These are phyloP conservation scores for Stephanodiscus minutulus DNA, from an alignment of 108 stramenopile species.

Conservation along the genomic window DNA sequence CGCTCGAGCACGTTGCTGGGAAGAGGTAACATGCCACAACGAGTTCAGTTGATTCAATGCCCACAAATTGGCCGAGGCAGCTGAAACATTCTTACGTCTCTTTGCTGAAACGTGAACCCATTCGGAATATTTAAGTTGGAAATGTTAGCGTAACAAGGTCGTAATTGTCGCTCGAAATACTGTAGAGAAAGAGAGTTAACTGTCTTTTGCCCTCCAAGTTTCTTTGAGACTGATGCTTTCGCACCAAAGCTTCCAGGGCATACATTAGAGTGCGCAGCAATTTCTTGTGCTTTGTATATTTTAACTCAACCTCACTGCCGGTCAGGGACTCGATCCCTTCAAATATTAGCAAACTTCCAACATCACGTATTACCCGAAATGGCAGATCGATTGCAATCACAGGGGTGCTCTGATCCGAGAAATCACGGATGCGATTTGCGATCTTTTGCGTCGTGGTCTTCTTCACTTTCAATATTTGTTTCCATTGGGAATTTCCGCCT, in stretches of 20 bases:
- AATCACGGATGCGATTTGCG: not conserved
- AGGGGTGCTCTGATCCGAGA: slow-evolving; percentile 15
- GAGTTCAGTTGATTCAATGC: no score
- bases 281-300: slow-evolving; percentile 43
- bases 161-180: slow-evolving; percentile 30
- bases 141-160: slow-evolving; percentile 31
- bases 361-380: slow-evolving; percentile 29
- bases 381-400: slow-evolving; percentile 43
- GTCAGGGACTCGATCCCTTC: slow-evolving; percentile 35
- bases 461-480: slow-evolving; percentile 35
- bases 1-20: no score
- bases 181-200: slow-evolving; percentile 31
- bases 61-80: no score
- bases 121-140: slow-evolving; percentile 5
- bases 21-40: no score
- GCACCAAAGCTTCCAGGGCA: slow-evolving; percentile 24
- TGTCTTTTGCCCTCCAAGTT: slow-evolving; percentile 11
- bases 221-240: slow-evolving; percentile 9
- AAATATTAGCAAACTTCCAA: slow-evolving; percentile 33
- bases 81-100: no score
- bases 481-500: slow-evolving; percentile 31
- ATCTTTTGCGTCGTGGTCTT: slow-evolving; percentile 17
- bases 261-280: slow-evolving; percentile 37
- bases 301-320: slow-evolving; percentile 15
- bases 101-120: no score